Evolutionary conservation across 2,329 filamentous ascomycete species (phyloP).

Genomic region (Corinectria fuckeliana): DNA sequence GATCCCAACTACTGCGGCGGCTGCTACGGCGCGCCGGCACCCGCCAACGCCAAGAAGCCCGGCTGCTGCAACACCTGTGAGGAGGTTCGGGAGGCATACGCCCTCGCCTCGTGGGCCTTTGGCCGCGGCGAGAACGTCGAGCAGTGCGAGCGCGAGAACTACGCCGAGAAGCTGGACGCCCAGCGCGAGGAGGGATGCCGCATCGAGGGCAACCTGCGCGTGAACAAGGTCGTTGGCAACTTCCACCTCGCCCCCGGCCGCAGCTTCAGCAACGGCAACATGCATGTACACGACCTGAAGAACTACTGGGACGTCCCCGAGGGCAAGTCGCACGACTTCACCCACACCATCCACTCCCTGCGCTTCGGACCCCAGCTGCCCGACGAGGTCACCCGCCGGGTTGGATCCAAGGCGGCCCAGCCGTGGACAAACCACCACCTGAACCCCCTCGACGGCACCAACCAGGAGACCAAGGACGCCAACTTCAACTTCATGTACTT

Average conservation of each 20-base stretch:
- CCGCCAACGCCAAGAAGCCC: conserved; percentile 73
- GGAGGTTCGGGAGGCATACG: conserved; percentile 95
- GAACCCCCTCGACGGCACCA: conserved; percentile 85
- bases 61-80: conserved; percentile 98
- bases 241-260: conserved; percentile 97
- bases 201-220: conserved; percentile 87
- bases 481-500: conserved; percentile 99
- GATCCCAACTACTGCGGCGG: conserved; percentile 91
- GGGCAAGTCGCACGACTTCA: conserved; percentile 80
- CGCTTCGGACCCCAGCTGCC: conserved; percentile 93
- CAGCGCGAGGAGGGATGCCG: conserved; percentile 94
- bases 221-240: conserved; percentile 98
- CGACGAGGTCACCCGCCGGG: conserved; percentile 68
- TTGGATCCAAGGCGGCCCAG: conserved; percentile 53
- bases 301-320: conserved; percentile 85
- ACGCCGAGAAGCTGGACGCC: conserved; percentile 83
- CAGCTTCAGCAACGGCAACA: conserved; percentile 93
- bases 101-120: conserved; percentile 89
- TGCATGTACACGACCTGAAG: conserved; percentile 97
- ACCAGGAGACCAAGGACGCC: conserved; percentile 79
- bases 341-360: conserved; percentile 85
- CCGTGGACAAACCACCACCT: conserved; percentile 89
- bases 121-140: conserved; percentile 90
- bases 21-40: conserved; percentile 86
- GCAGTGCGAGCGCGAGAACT: conserved; percentile 95